Evolutionary conservation across 2,329 filamentous ascomycete genomes (phyloP).

Genomic region (Verticillium nonalfalfae): DNA sequence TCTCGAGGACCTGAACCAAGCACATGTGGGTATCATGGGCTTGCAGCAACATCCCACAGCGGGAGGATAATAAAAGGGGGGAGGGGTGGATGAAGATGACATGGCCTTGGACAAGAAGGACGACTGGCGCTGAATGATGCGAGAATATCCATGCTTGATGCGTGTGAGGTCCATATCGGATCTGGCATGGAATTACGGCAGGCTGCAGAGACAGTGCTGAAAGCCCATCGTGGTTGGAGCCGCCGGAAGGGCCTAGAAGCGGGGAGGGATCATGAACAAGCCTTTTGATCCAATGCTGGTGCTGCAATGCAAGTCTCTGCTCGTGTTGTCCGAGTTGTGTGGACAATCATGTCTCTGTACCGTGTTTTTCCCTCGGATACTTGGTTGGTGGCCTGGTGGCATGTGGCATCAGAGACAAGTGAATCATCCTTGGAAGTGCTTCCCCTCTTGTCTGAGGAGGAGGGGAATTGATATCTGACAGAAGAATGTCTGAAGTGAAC

Average conservation of each 20-base stretch:
- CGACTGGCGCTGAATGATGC: not conserved
- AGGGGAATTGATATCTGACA: not conserved
- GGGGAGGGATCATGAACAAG: not conserved
- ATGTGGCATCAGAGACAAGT: not conserved
- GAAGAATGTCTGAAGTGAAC: not conserved
- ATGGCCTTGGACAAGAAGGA: not conserved
- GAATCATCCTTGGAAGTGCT: not conserved
- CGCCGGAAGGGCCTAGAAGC: not conserved
- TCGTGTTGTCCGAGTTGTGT: not conserved
- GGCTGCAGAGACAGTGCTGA: not conserved
- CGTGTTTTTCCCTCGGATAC: not conserved
- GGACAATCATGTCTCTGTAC: not conserved
- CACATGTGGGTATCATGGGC: not conserved
- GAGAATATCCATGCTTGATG: not conserved
- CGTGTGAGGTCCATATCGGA: not conserved
- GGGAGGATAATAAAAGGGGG: not conserved
- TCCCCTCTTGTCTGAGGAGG: not conserved
- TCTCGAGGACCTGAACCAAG: not conserved
- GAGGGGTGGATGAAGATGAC: not conserved
- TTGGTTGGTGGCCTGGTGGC: not conserved
- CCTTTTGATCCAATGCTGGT: not conserved
- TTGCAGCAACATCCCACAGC: not conserved
- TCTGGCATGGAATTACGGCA: not conserved
- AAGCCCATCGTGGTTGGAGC: not conserved
- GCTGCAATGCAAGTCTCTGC: not conserved